phyloP scores from a whole-genome alignment of 768 basidiomycete genomes.

The Kwoniella sp. region DNA sequence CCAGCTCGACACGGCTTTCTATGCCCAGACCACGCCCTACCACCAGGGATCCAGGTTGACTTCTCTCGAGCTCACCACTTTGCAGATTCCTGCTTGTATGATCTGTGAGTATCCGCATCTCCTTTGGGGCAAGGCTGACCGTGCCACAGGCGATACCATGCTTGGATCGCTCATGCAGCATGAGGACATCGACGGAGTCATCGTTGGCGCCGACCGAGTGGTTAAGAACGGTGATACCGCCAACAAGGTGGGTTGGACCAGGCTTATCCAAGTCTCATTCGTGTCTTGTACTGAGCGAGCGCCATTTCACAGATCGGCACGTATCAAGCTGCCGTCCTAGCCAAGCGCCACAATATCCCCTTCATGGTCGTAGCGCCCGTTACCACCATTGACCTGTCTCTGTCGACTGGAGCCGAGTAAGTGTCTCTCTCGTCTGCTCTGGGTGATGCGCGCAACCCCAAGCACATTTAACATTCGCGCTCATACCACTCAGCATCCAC shows the following conservation, averaged over 20 bases:
- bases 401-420: constrained; percentile 64
- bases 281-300: background rate
- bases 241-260: constrained; percentile 65
- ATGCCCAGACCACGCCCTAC: constrained; percentile 76
- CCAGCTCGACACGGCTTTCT: constrained; percentile 77
- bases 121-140: background rate
- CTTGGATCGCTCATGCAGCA: constrained; percentile 86
- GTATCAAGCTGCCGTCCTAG: constrained; percentile 91
- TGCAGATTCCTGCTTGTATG: constrained; percentile 83
- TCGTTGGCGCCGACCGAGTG: constrained; percentile 82
- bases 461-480: too few species aligned
- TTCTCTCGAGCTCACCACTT: constrained; percentile 77
- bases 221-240: constrained; percentile 94
- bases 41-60: constrained; percentile 71
- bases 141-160: constrained; percentile 67
- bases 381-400: constrained; percentile 81
- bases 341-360: constrained; percentile 73
- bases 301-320: constrained; percentile 65
- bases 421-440: too few species aligned
- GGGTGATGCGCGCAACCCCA: background rate
- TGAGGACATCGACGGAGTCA: constrained; percentile 79
- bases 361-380: constrained; percentile 92
- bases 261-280: too few species aligned
- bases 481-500: constrained; percentile 60
- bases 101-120: constrained; percentile 57